Evolutionary conservation across 768 basidiomycete species (phyloP), one percentile per base, ranked within the genome.

Genomic region (Leucosporidium scottii): DNA sequence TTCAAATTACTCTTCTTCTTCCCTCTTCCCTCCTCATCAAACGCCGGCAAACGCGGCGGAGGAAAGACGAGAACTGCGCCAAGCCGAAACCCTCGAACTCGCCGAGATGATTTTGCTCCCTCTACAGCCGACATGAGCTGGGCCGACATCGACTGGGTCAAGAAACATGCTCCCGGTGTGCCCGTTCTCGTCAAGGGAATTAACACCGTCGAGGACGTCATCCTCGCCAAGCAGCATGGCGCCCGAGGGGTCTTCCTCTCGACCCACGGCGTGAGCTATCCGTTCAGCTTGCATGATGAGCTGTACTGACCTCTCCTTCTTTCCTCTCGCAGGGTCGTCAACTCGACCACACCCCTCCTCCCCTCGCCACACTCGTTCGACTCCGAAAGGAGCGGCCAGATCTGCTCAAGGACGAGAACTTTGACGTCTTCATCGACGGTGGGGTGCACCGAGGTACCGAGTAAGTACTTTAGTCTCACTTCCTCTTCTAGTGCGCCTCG

Each of bases 301-400:
- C 39, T 12, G 1, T 23, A 13, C 34, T 39, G 12, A 39, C 49
- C 3, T 44, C 15, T 44, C 12, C 34, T 44, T 6, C 15, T 7
- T 2, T 15, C 3, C 7, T 27, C 23, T 27, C 57, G 9, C 48
- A 62, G 67, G 25, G n/a, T 83, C 74, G 91, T 31, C 90, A 93
- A 77, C 79, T 93, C 61, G 90, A 92, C 59, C 89, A 89, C 73
- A 83, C 91, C 1, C 79, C 90, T 64, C 87, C 91, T 10, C 85
- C 89, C 1, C 76, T 93, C 36, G 88, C 91, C 51, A 77, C 80
- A 27, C 76, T 82, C 13, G 69, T 79, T 60, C 79, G 81, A 49
- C 78, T 82, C 30, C 74, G 77, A 13, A 68, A 75, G 61, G 68
- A 78, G 50, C 75, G 76, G 20, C 81, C 81, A 1, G 78, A 79